These are phyloP conservation scores for Cucurbita ficifolia DNA, from an alignment of 306 rosid genomes.

Conservation along the genomic window DNA sequence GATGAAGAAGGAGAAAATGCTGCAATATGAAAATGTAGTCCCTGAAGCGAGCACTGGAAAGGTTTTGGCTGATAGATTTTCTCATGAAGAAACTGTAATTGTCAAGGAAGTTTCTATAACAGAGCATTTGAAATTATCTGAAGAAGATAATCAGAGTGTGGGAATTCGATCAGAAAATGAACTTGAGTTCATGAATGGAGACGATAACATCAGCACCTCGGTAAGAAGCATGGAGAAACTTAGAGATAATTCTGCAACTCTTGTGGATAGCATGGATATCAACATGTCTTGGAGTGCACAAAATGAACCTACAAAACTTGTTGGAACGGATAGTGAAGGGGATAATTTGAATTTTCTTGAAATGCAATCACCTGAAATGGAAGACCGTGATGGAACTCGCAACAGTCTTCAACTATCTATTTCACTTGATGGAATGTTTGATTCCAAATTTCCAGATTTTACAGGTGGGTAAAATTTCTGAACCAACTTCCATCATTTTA, in stretches of 20 bases:
- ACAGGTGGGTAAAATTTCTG: conserved; percentile 21
- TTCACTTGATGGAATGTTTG: conserved; percentile 21
- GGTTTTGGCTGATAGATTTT: conserved; percentile 10
- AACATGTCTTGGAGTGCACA: conserved; percentile 9
- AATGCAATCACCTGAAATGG: conserved; percentile 23
- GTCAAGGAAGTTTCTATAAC: conserved; percentile 10
- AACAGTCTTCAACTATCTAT: conserved; percentile 11
- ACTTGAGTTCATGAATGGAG: conserved; percentile 15
- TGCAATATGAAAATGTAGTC: background rate
- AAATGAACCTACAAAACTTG: conserved; percentile 15
- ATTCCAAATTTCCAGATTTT: conserved; percentile 21
- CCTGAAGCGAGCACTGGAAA: conserved; percentile 11
- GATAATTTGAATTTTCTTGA: conserved; percentile 12
- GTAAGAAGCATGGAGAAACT: conserved; percentile 27
- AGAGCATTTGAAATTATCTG: conserved; percentile 6
- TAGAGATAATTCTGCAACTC: conserved; percentile 16
- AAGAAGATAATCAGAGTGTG: conserved; percentile 21
- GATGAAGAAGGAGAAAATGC: conserved; percentile 2
- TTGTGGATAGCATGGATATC: conserved; percentile 17
- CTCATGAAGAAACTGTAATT: conserved; percentile 20
- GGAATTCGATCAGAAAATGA: conserved; percentile 12
- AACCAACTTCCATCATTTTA: background rate
- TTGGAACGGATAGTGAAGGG: conserved; percentile 17
- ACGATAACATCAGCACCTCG: conserved; percentile 5
- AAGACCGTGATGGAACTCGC: conserved; percentile 3